Conservation (phyloP, 208 protist species). For the Trypanosoma conorhini region DNA sequence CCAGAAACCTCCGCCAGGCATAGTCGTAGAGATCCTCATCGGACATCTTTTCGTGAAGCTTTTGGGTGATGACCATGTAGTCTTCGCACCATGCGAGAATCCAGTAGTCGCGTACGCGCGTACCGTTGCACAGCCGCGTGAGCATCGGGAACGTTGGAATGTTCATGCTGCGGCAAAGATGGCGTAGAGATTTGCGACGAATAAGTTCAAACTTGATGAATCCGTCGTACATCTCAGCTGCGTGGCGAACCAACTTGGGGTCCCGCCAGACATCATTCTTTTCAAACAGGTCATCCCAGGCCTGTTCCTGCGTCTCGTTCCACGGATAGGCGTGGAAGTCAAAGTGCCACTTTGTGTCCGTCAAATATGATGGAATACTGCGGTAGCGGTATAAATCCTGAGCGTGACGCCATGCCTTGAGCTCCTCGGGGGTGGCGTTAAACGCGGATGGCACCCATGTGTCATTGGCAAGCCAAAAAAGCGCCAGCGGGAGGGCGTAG, state of each 20-base stretch:
- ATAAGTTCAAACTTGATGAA: conserved; percentile 87
- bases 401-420: conserved; percentile 76
- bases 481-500: conserved; percentile 68
- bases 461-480: conserved; percentile 90
- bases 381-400: conserved; percentile 93
- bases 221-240: conserved; percentile 90
- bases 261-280: conserved; percentile 93
- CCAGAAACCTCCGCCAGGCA: conserved; percentile 89
- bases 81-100: conserved; percentile 90
- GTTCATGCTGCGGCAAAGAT: conserved; percentile 90
- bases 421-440: conserved; percentile 59
- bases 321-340: conserved; percentile 86
- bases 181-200: conserved; percentile 83
- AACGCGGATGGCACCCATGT: conserved; percentile 84
- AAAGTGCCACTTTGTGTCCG: conserved; percentile 91
- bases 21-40: conserved; percentile 91
- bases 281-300: conserved; percentile 92
- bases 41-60: conserved; percentile 85
- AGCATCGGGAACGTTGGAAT: conserved; percentile 90
- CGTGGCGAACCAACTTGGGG: conserved; percentile 70
- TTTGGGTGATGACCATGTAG: conserved; percentile 92
- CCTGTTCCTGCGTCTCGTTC: conserved; percentile 75
- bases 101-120: conserved; percentile 91
- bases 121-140: conserved; percentile 73
- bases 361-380: conserved; percentile 81